These are phyloP conservation scores for Ustilago lituana DNA, from an alignment of 1,284 basidiomycete genomes.

Conservation along the genomic window DNA sequence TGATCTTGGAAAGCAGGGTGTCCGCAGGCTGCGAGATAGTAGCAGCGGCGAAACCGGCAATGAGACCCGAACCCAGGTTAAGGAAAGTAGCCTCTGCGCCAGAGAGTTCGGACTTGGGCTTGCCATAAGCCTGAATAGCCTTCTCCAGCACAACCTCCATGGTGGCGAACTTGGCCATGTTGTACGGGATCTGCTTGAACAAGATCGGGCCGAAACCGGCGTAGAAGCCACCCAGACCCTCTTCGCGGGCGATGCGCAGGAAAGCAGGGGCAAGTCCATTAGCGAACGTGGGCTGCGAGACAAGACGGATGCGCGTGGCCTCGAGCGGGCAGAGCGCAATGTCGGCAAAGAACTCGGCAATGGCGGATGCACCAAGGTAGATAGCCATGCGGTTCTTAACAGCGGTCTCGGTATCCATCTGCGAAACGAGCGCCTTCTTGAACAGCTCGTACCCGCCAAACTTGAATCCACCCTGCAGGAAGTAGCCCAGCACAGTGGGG, in stretches of 20 bases:
- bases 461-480: conserved; percentile 67
- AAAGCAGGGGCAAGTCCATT: conserved; percentile 66
- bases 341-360: conserved; percentile 67
- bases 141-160: conserved; percentile 69
- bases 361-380: conserved; percentile 65
- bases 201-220: conserved; percentile 69
- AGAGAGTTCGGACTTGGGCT: conserved; percentile 70
- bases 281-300: conserved; percentile 66
- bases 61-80: conserved; percentile 66
- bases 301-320: conserved; percentile 67
- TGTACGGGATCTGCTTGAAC: conserved; percentile 68
- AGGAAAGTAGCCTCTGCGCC: conserved; percentile 60
- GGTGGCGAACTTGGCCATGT: conserved; percentile 71
- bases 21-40: conserved; percentile 67
- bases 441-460: conserved; percentile 67
- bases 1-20: conserved; percentile 71
- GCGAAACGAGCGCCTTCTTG: conserved; percentile 65
- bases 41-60: conserved; percentile 67
- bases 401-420: conserved; percentile 64
- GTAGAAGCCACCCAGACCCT: conserved; percentile 67
- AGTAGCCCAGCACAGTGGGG: conserved; percentile 66
- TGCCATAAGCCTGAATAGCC: conserved; percentile 69
- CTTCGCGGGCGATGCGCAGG: conserved; percentile 61
- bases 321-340: conserved; percentile 67
- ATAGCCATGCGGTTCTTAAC: conserved; percentile 64